Evolutionary conservation across 1,139 yeast genomes (phyloP).

Genomic region (Saccharomycopsis hybrid): DNA sequence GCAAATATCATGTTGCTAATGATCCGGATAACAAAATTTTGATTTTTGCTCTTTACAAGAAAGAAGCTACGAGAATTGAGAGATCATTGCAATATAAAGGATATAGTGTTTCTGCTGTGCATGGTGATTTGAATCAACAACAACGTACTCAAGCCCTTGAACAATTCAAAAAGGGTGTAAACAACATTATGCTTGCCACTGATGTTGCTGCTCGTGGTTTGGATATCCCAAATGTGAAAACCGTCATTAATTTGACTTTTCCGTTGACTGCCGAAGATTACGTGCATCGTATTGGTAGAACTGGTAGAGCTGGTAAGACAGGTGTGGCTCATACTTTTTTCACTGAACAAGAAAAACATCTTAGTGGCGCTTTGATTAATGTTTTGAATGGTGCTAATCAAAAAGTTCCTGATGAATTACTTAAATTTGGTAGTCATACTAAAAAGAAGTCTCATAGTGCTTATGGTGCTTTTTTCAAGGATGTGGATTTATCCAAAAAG

Average conservation of each 20-base stretch:
- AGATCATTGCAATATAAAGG: conserved; percentile 65
- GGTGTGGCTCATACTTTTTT: conserved; percentile 94
- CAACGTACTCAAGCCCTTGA: conserved; percentile 88
- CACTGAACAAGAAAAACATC: conserved; percentile 95
- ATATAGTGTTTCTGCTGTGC: conserved; percentile 83
- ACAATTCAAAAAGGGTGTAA: conserved; percentile 75
- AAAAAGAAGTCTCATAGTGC: conserved; percentile 95
- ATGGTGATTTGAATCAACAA: conserved; percentile 89
- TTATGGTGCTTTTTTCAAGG: conserved; percentile 93
- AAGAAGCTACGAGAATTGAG: conserved; percentile 93
- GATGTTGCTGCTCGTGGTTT: conserved; percentile 99
- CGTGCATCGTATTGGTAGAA: conserved; percentile 96
- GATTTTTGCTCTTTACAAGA: conserved; percentile 90
- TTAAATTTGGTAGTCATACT: conserved; percentile 95
- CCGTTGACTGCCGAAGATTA: conserved; percentile 97
- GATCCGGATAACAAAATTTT: conserved; percentile 72
- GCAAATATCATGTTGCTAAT: conserved; percentile 65
- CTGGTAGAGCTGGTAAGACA: conserved; percentile 96
- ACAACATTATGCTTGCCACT: conserved; percentile 80
- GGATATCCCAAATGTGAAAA: conserved; percentile 95
- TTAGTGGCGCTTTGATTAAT: conserved; percentile 91
- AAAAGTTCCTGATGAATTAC: conserved; percentile 91
- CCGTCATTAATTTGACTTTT: conserved; percentile 92
- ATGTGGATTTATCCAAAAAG: conserved; percentile 79
- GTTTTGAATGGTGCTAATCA: conserved; percentile 91